Conservation (phyloP, 345 rosid genomes). For the Melaleuca quinquenervia region DNA sequence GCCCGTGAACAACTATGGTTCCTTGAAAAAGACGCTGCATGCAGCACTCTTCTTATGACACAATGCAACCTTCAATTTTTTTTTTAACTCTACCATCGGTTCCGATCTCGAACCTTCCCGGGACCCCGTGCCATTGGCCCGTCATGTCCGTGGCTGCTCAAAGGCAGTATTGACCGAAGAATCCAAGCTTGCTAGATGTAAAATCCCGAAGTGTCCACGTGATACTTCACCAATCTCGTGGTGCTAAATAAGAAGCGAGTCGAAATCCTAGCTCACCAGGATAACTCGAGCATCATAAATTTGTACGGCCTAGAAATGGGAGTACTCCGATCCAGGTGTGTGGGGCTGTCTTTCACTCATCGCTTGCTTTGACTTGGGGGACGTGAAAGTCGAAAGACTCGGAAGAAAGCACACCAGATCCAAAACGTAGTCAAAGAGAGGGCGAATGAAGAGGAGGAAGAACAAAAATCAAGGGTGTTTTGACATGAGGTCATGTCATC, state of each 20-base stretch:
- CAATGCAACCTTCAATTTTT: not conserved
- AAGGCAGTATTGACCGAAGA: not conserved
- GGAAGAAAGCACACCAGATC: not conserved
- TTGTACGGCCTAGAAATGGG: too few species aligned
- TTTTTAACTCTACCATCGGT: not conserved
- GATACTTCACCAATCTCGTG: not conserved
- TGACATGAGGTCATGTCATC: not conserved
- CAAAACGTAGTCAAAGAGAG: not conserved
- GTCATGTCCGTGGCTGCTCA: not conserved
- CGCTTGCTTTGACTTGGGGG: too few species aligned
- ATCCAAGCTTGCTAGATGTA: not conserved
- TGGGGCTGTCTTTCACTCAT: too few species aligned
- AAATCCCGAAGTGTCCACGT: not conserved
- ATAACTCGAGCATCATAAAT: too few species aligned
- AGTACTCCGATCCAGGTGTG: too few species aligned
- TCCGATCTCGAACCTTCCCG: not conserved
- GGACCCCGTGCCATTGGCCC: not conserved
- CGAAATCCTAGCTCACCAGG: not conserved
- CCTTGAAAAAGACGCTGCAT: not conserved
- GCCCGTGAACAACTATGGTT: not conserved
- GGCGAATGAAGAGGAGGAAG: not conserved
- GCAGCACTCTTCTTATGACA: not conserved
- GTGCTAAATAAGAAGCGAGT: not conserved
- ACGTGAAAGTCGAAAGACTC: not conserved
- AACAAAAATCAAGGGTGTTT: not conserved